Conservation (phyloP, 2,329 filamentous ascomycete species). For the Sporothrix variecibatus region DNA sequence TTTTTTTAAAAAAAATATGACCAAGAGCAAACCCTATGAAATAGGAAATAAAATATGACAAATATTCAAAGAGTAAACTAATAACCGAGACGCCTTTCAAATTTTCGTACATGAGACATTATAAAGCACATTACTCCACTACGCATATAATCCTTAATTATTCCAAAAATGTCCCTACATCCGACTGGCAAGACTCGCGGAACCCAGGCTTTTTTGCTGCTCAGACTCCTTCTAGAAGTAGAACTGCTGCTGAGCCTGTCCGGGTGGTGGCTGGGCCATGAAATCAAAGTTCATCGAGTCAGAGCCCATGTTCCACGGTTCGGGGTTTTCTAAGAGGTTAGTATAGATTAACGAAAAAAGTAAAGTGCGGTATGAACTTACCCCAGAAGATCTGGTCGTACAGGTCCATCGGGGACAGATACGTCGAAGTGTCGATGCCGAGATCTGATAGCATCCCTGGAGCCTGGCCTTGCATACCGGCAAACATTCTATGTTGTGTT, state of each 20-base stretch:
- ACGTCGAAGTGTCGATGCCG: conserved; percentile 56
- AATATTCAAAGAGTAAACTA: neutral
- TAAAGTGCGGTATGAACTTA: conserved; percentile 41
- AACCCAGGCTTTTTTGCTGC: neutral
- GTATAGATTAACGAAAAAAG: neutral
- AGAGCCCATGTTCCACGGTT: conserved; percentile 58
- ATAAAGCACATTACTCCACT: neutral
- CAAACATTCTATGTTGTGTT: conserved; percentile 30
- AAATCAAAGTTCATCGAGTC: conserved; percentile 64
- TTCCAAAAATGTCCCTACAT: neutral
- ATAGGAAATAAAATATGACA: neutral
- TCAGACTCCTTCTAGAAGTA: conserved; percentile 49
- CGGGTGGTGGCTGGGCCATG: conserved; percentile 59
- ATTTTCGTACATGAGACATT: neutral
- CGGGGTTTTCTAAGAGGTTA: conserved; percentile 53
- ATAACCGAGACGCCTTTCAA: neutral
- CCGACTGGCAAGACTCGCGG: neutral
- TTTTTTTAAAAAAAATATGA: neutral
- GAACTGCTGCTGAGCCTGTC: conserved; percentile 57
- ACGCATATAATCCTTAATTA: neutral
- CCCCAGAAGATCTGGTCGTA: conserved; percentile 71
- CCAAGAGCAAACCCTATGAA: neutral
- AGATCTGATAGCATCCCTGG: conserved; percentile 48
- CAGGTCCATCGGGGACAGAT: conserved; percentile 67
- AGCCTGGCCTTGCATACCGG: conserved; percentile 39